Evolutionary conservation across 257 asterid genomes (phyloP), one percentile per base, ranked within the genome.

Genomic region (Ophiorrhiza pumila): DNA sequence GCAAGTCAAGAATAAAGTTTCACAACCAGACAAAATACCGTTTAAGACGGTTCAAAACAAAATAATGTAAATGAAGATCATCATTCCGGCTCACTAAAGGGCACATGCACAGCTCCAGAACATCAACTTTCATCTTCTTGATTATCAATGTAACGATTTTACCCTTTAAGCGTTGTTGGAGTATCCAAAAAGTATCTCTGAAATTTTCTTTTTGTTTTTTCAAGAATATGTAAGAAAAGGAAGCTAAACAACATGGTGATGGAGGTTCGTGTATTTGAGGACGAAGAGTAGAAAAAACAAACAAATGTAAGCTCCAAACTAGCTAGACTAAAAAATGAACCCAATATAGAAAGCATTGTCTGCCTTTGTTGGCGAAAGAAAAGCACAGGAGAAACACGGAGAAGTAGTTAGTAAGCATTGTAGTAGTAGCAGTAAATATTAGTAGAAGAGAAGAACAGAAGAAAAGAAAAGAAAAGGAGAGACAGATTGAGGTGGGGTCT

Each of bases 1-100:
- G 65, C 76, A 83, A 78, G 89, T 52, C 86, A 81, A 79, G 91
- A 84, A 84, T 82, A 87, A 84, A 82, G 85, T 72, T 60, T 55
- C 7, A 77, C 57, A 71, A 70, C 64, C 59, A 71, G 85, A 79
- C 85, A 84, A 78, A 63, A 35, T 50, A 47, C 61, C 52, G 60
- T 74, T 78, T 63, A 72, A 72, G 56, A 69, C 60, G 61, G 61
- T 65, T 49, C 8, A 2, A 15, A 43, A 14, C 37, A 34, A 17
- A 58, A 25, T 9, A 46, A 31, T 41, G 39, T 3, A 49, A 34
- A 58, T 39, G 45, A 64, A 62, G 11, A 61, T 8, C 60, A 46
- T 53, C 55, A 68, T 49, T 72, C 46, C 58, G 20, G 62, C 52
- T 74, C 71, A 25, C 41, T 50, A 39, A 34, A 47, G 31, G 46